A percentile compares a stretch with the other conserved stretches of the same genome.
These are phyloP conservation scores for Apophysomyces ossiformis DNA, from an alignment of 371 early-diverging fungal genomes.

Conservation along the genomic window DNA sequence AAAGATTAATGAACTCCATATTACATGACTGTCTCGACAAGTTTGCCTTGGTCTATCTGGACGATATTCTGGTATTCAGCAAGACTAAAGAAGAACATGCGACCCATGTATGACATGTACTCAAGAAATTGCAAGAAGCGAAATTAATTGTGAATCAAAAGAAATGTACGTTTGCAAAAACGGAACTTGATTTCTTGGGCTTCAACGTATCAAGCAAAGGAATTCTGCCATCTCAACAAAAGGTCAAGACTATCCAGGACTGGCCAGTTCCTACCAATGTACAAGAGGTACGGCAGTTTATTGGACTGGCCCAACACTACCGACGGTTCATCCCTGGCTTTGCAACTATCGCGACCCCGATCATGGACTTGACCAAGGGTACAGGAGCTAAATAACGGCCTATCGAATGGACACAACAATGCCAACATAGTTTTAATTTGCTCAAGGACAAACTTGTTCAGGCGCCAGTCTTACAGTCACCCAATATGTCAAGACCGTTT, in stretches of 20 bases:
- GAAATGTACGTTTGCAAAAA: slow-evolving; percentile 54
- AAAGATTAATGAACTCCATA: slow-evolving; percentile 41
- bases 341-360: slow-evolving; percentile 36
- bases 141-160: slow-evolving; percentile 38
- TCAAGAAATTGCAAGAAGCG: slow-evolving; percentile 31
- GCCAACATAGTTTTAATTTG: slow-evolving; percentile 16
- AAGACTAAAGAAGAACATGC: slow-evolving; percentile 8
- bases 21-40: slow-evolving; percentile 40
- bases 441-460: slow-evolving; percentile 14
- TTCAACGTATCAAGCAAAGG: slow-evolving; percentile 33
- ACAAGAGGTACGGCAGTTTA: too few species aligned
- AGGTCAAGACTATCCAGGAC: slow-evolving; percentile 22
- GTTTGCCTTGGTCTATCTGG: slow-evolving; percentile 31
- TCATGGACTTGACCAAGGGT: slow-evolving; percentile 37
- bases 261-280: too few species aligned
- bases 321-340: slow-evolving; percentile 34
- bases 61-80: slow-evolving; percentile 16
- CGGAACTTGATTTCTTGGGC: slow-evolving; percentile 47
- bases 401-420: slow-evolving; percentile 16
- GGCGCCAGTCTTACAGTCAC: slow-evolving; percentile 23
- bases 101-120: slow-evolving; percentile 28
- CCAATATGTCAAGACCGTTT: slow-evolving; percentile 26
- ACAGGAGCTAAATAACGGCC: slow-evolving; percentile 11
- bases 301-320: slow-evolving; percentile 18
- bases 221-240: slow-evolving; percentile 23